Base-by-base conservation (phyloP, 495 filamentous ascomycete genomes). In the Glarea lozoyensis region DNA sequence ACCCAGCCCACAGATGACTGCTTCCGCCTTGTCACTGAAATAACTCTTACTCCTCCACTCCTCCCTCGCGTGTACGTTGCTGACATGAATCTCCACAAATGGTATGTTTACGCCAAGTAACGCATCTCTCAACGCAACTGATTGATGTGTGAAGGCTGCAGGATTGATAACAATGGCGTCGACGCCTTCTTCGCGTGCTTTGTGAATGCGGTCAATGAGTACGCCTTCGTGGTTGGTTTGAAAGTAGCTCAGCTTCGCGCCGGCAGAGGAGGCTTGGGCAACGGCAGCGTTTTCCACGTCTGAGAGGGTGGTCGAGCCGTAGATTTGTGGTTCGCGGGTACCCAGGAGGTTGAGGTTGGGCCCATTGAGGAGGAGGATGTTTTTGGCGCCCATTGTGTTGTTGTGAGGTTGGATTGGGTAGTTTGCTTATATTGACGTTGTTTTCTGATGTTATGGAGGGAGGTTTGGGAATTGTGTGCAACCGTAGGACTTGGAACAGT, bases 281-380 rank as follows among this genome's bases (percentile, higher is more conserved):
- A 57, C 43, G 33, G 66, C 65, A 40, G 59, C 47, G n/a, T 45
- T 17, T 37, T 76, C 69, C 50, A 85, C 64, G 46, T 81, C 71
- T 25, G 62, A 9, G 29, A 86, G 75, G 1, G 80, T 84, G 2
- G 73, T 76, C 47, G 58, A 61, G 54, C 81, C 82, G 65, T 84
- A 83, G 55, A 86, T 72, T 47, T 77, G 63, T 10, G 81, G 82
- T 57, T 87, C 82, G 16, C 82, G 71, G 36, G 76, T 81, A 23
- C 80, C 82, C 39, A 86, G 73, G 50, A 87, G 80, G 66, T 84
- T 87, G 56, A 87, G 78, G 62, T 87, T 86, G n/a, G 80, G 80
- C 23, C 82, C 81, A 61, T 85, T 85, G 66, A 86, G 74, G 43
- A 85, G 74, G 63, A 86, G 80, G 60, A 86, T 75, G 36, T 66